phyloP scores from a whole-genome alignment of 352 stramenopile genomes.

The Phytophthora ramorum region DNA sequence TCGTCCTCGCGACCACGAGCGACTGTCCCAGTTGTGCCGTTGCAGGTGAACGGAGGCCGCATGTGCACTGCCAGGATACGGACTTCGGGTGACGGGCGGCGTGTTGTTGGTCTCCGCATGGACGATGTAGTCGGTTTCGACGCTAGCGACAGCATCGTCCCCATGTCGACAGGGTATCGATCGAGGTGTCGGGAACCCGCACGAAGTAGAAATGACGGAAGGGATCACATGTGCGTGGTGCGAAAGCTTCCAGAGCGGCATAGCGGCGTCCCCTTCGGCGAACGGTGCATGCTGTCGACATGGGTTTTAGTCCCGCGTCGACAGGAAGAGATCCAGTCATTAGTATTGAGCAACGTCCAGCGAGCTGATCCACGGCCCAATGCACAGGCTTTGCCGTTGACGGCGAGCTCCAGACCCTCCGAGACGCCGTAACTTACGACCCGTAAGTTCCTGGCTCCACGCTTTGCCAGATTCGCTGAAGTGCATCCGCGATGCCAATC shows the following conservation, averaged over 20 bases:
- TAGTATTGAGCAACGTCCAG: too few species aligned
- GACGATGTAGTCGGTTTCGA: conserved; percentile 6
- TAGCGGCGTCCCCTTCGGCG: not conserved
- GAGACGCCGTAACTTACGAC: not conserved
- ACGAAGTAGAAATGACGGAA: conserved; percentile 24
- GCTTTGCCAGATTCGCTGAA: conserved; percentile 5
- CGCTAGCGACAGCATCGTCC: conserved; percentile 14
- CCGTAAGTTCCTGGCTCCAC: conserved; percentile 1
- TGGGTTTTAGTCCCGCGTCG: conserved; percentile 28
- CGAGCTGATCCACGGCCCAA: too few species aligned
- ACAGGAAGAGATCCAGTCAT: not conserved
- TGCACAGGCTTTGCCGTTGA: too few species aligned
- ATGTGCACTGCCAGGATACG: conserved; percentile 16
- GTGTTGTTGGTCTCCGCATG: conserved; percentile 1
- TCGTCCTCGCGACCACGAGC: conserved; percentile 16
- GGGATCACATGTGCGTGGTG: conserved; percentile 1
- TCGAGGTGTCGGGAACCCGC: not conserved
- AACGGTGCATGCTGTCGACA: conserved; percentile 8
- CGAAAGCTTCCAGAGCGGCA: conserved; percentile 9
- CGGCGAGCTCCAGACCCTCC: too few species aligned
- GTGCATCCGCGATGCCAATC: conserved; percentile 4
- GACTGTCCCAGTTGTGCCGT: conserved; percentile 23
- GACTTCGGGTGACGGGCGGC: conserved; percentile 24
- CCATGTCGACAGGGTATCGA: conserved; percentile 16
- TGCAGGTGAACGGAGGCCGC: conserved; percentile 7